Base-by-base conservation (phyloP, 805 yeast species). In the Wickerhamiella slavikovae region DNA sequence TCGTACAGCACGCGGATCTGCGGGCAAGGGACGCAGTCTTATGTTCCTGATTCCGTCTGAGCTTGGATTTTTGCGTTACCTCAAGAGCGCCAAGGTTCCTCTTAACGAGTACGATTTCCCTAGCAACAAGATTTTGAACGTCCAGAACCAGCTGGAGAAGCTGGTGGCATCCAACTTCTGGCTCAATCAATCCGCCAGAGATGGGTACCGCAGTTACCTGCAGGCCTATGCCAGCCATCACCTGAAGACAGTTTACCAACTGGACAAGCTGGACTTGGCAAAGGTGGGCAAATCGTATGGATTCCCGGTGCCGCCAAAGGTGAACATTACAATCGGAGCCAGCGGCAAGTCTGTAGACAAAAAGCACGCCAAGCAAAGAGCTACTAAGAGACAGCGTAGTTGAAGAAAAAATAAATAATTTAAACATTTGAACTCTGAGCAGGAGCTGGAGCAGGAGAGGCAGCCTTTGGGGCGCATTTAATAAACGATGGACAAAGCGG, bases 201-300 rank as follows among this genome's bases (percentile, higher is more conserved):
- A 89, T 49, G 99, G 98, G 35, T 89, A 89, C 60, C 68, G 95
- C 51, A 71, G 96, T 2, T 89, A 89, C 54, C 63, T 89, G 45
- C 99, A 89, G 57, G 96, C 98, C 4, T 89, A 89, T 49, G 83
- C 98, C 5, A 76, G 93, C 15, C 98, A 89, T 55, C 93, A 83
- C 47, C 62, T 89, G 54, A 89, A 89, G 54, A 78, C 94, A 2
- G 98, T 89, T 11, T 89, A 89, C 50, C 92, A 83, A 57, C 80
- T 89, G 43, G 96, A 89, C 55, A 80, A 83, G 56, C 63, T 89
- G 36, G 98, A 89, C 52, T 60, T 89, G 38, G 85, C 72, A 21
- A 89, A 85, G 58, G 95, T 89, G 18, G 98, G 95, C 32, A 78
- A 74, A 52, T 75, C 93, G 10, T 89, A 78, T 52, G 99, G 99